phyloP scores from a whole-genome alignment of 2,329 filamentous ascomycete genomes.

The Arthroderma sp. region DNA sequence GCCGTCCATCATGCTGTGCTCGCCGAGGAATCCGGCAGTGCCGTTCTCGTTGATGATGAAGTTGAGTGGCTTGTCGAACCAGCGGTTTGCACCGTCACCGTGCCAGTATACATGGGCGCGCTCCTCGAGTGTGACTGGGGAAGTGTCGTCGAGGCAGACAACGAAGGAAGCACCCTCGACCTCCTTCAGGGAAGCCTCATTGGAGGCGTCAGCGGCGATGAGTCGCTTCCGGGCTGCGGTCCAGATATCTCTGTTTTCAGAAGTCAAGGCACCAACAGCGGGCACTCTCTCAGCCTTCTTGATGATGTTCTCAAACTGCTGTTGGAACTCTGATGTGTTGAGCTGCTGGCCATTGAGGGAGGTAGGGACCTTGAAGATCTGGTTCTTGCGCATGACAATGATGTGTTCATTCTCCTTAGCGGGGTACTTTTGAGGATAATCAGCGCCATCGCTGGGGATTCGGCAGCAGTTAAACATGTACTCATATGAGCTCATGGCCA shows the following conservation, averaged over 20 bases:
- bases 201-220: constrained; percentile 61
- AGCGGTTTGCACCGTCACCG: constrained; percentile 87
- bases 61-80: constrained; percentile 96
- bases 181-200: constrained; percentile 61
- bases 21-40: constrained; percentile 91
- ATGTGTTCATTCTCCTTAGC: constrained; percentile 71
- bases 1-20: constrained; percentile 99
- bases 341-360: constrained; percentile 73
- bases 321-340: constrained; percentile 77
- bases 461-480: constrained; percentile 97
- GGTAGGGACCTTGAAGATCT: constrained; percentile 85
- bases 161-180: constrained; percentile 86
- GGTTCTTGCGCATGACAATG: constrained; percentile 83
- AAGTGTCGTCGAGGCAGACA: constrained; percentile 82
- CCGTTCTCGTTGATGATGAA: constrained; percentile 98
- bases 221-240: constrained; percentile 67
- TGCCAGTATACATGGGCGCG: constrained; percentile 96
- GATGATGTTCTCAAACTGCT: constrained; percentile 77
- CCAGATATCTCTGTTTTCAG: constrained; percentile 89
- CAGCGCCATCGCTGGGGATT: constrained; percentile 66
- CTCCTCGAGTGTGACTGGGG: constrained; percentile 87
- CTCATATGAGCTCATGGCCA: constrained; percentile 96
- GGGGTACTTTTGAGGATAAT: constrained; percentile 72
- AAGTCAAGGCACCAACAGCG: constrained; percentile 71
- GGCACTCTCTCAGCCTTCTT: constrained; percentile 58